Evolutionary conservation across 371 early-diverging fungal species (phyloP).

Genomic region (Paraphysoderma sedebokerense): DNA sequence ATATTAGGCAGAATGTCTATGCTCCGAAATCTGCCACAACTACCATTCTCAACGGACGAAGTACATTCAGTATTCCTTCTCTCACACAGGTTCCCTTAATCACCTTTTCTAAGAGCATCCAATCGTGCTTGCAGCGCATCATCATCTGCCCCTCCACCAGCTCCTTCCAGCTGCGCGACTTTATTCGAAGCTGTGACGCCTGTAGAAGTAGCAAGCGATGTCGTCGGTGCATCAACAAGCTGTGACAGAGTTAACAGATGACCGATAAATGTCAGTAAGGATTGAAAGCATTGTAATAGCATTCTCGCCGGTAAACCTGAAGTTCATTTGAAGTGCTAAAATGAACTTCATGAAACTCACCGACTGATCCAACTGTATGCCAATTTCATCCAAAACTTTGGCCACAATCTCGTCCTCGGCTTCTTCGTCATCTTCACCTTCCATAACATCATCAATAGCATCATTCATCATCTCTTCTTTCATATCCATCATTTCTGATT

Average conservation of each 20-base stretch:
- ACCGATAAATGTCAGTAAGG: constrained; percentile 6
- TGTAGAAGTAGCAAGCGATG: constrained; percentile 25
- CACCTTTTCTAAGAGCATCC: too few relatives aligned
- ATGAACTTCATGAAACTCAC: constrained; percentile 1
- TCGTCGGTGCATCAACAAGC: constrained; percentile 40
- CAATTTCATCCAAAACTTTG: constrained; percentile 90
- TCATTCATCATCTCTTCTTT: constrained; percentile 97
- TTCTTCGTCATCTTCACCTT: constrained; percentile 79
- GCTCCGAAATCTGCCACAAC: too few relatives aligned
- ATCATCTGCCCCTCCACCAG: constrained; percentile 48
- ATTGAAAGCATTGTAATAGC: neutral
- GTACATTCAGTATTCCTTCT: too few relatives aligned
- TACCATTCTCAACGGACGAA: too few relatives aligned
- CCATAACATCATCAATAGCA: constrained; percentile 88
- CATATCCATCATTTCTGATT: constrained; percentile 94
- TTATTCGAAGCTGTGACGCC: constrained; percentile 18
- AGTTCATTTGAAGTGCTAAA: constrained; percentile 7
- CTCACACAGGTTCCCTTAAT: too few relatives aligned
- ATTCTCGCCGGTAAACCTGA: neutral
- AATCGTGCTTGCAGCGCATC: constrained; percentile 78
- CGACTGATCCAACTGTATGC: constrained; percentile 47
- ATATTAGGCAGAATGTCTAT: too few relatives aligned
- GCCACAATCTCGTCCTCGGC: constrained; percentile 83
- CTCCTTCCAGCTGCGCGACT: constrained; percentile 15
- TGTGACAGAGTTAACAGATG: constrained; percentile 11